A percentile compares a stretch with the other conserved stretches of the same genome.
phyloP scores from a whole-genome alignment of 2,329 filamentous ascomycete species.

The Pseudogymnoascus sp. region DNA sequence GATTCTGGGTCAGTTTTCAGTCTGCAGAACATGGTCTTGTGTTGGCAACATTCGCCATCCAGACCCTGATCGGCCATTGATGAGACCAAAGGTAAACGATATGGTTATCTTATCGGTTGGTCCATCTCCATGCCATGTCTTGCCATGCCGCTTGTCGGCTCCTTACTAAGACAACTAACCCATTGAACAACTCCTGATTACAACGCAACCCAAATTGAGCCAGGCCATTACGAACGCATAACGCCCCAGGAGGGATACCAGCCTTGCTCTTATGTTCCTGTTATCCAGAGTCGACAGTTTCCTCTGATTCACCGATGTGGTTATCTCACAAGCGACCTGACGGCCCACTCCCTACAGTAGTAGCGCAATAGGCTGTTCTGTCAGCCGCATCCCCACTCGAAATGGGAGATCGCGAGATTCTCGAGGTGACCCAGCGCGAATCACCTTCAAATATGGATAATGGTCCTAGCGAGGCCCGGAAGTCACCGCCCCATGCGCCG shows the following conservation, averaged over 20 bases:
- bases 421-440: conserved; percentile 1
- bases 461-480: neutral
- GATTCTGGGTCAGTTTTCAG: neutral
- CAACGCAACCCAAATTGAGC: conserved; percentile 4
- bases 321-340: neutral
- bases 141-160: neutral
- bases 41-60: neutral
- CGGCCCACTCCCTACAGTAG: neutral
- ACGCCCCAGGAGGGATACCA: neutral
- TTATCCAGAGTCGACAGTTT: neutral
- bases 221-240: neutral
- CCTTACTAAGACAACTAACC: neutral
- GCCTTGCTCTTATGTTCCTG: neutral
- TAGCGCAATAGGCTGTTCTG: conserved; percentile 3
- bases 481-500: neutral
- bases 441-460: conserved; percentile 1
- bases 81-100: neutral
- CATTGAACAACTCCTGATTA: neutral
- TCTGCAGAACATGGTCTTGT: neutral
- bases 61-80: neutral
- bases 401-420: conserved; percentile 4
- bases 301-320: neutral
- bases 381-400: neutral
- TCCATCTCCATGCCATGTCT: neutral
- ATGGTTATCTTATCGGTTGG: neutral